A percentile compares a stretch with the other conserved stretches of the same genome.
phyloP scores from a whole-genome alignment of 441 rosid species.

The Metrosideros polymorpha region DNA sequence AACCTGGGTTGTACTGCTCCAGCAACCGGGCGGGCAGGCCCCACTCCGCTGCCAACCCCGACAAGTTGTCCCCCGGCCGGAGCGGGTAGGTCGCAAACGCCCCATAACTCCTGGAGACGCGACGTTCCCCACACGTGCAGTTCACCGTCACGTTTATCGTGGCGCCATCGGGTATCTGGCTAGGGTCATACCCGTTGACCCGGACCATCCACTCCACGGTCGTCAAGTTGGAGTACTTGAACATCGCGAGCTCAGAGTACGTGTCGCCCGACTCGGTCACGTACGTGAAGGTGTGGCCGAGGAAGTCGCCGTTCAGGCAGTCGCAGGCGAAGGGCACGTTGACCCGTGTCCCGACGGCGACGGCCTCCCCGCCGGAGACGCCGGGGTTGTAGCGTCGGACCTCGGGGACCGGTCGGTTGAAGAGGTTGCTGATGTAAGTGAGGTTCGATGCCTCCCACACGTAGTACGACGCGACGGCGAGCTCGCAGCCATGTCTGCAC shows the following conservation, averaged over 20 bases:
- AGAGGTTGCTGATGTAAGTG: neutral
- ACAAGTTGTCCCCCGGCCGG: constrained; percentile 1
- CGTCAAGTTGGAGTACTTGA: neutral
- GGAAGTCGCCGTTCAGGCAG: neutral
- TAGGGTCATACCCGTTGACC: neutral
- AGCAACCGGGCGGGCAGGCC: constrained; percentile 2
- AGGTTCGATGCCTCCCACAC: neutral
- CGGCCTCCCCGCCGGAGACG: neutral
- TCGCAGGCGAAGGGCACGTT: constrained; percentile 24
- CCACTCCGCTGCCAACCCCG: neutral
- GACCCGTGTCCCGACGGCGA: constrained; percentile 3
- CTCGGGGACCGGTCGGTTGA: neutral
- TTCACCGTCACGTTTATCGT: constrained; percentile 17
- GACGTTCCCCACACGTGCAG: constrained; percentile 22
- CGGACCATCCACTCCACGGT: neutral
- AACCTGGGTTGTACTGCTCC: constrained; percentile 31
- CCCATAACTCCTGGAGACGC: constrained; percentile 20
- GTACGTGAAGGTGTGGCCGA: constrained; percentile 18
- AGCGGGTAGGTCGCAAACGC: constrained; percentile 24
- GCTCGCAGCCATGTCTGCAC: neutral
- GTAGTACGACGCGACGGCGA: neutral
- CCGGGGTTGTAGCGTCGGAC: neutral
- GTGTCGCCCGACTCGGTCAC: neutral
- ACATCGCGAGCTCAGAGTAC: neutral
- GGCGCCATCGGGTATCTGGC: neutral